A percentile compares a stretch with the other conserved stretches of the same genome.
phyloP scores from a whole-genome alignment of 805 yeast genomes.

The Kuraishia floccosa region DNA sequence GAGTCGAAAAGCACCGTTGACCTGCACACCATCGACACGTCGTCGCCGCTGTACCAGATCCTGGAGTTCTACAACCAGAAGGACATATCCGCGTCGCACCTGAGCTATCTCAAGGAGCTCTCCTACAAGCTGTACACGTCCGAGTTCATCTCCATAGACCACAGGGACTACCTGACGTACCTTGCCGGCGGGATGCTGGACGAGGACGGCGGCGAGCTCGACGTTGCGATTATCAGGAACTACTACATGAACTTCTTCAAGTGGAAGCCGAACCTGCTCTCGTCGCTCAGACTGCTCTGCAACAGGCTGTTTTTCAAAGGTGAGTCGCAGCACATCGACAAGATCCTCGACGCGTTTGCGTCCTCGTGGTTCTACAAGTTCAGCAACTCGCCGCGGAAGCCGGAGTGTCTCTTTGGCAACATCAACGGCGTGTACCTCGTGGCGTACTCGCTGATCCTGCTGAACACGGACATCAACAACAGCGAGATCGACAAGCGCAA shows the following conservation, averaged over 20 bases:
- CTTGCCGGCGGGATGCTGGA: slow-evolving; percentile 12
- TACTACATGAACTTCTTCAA: slow-evolving; percentile 34
- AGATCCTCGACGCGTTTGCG: slow-evolving; percentile 59
- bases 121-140: neutral
- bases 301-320: slow-evolving; percentile 63
- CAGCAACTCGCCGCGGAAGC: slow-evolving; percentile 13
- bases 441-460: slow-evolving; percentile 56
- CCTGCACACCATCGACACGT: neutral
- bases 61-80: neutral
- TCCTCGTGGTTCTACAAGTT: slow-evolving; percentile 45
- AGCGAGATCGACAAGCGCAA: slow-evolving; percentile 23
- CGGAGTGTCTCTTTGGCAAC: slow-evolving; percentile 26
- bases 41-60: neutral
- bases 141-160: slow-evolving; percentile 3
- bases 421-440: slow-evolving; percentile 55
- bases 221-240: slow-evolving; percentile 25
- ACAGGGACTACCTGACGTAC: slow-evolving; percentile 12
- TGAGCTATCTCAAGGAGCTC: neutral
- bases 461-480: slow-evolving; percentile 72
- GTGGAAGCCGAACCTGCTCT: slow-evolving; percentile 38
- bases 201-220: slow-evolving; percentile 8
- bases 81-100: neutral
- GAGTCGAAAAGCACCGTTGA: neutral
- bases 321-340: slow-evolving; percentile 74
- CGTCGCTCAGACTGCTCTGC: slow-evolving; percentile 50